A percentile compares a stretch with the other conserved stretches of the same genome.
phyloP scores from a whole-genome alignment of 2,329 filamentous ascomycete species.

The Mycogone perniciosa region DNA sequence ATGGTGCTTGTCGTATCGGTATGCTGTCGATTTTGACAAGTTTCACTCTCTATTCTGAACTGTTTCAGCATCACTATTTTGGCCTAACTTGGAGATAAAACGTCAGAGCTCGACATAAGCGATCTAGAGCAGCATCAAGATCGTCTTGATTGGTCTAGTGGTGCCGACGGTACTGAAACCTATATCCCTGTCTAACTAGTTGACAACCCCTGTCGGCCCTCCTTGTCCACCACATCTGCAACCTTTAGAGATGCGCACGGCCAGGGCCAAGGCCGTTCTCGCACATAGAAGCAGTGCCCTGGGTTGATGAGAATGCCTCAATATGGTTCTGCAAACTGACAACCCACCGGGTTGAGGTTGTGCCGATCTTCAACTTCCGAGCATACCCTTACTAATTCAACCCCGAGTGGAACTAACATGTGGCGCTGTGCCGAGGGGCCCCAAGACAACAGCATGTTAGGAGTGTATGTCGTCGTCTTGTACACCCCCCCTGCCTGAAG shows the following conservation, averaged over 20 bases:
- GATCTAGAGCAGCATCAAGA: neutral
- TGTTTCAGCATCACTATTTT: constrained; percentile 9
- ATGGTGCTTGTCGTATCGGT: constrained; percentile 2
- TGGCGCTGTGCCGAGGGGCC: constrained; percentile 5
- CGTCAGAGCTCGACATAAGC: constrained; percentile 2
- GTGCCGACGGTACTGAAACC: neutral
- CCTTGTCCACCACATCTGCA: neutral
- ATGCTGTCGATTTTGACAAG: constrained; percentile 2
- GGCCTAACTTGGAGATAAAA: constrained; percentile 6
- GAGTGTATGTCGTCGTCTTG: constrained; percentile 7
- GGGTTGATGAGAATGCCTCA: too few species aligned
- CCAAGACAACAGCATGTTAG: constrained; percentile 4
- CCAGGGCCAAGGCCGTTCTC: neutral
- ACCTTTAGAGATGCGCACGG: neutral
- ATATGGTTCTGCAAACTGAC: too few species aligned
- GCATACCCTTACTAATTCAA: constrained; percentile 15
- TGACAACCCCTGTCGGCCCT: neutral
- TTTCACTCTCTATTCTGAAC: constrained; percentile 8
- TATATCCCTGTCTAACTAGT: neutral
- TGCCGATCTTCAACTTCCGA: constrained; percentile 11
- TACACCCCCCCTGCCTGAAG: constrained; percentile 9
- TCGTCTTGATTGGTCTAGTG: neutral
- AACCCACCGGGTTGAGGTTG: too few species aligned
- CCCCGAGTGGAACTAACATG: constrained; percentile 17
- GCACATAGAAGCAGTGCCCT: too few species aligned